Percentiles rank a stretch among this genome's conserved stretches.
phyloP scores from a whole-genome alignment of 768 basidiomycete genomes.

The Coprinellus aureogranulatus region DNA sequence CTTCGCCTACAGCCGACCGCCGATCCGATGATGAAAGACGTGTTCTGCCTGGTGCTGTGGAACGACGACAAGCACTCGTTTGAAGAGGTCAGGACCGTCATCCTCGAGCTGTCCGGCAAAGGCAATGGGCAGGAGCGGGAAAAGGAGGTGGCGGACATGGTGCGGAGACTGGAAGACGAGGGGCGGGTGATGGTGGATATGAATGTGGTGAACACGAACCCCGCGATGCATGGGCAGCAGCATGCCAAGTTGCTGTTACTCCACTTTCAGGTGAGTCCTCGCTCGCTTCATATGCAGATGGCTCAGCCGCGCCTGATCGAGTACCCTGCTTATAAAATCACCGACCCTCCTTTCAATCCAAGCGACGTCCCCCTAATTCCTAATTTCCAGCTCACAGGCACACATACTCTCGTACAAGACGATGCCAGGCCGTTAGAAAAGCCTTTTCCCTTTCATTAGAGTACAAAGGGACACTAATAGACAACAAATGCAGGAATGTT shows the following conservation, averaged over 20 bases:
- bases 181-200: conserved; percentile 86
- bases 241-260: conserved; percentile 52
- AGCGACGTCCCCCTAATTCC: too few relatives aligned
- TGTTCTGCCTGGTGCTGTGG: conserved; percentile 85
- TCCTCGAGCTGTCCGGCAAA: conserved; percentile 55
- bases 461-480: too few relatives aligned
- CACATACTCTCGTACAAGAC: too few relatives aligned
- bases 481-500: too few relatives aligned
- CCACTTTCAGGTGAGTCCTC: too few relatives aligned
- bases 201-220: conserved; percentile 30
- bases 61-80: conserved; percentile 97
- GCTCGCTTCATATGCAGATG: too few relatives aligned
- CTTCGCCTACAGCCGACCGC: conserved; percentile 71
- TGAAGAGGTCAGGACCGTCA: conserved; percentile 77
- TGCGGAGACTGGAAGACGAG: conserved; percentile 62
- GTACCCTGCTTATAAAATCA: too few relatives aligned
- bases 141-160: conserved; percentile 55
- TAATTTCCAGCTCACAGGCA: too few relatives aligned
- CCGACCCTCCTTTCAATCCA: too few relatives aligned
- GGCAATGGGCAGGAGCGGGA: conserved; percentile 33
- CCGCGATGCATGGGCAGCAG: conserved; percentile 16
- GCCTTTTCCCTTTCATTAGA: too few relatives aligned
- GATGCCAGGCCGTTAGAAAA: too few relatives aligned
- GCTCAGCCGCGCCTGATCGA: too few relatives aligned
- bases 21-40: conserved; percentile 77